Evolutionary conservation across 2,329 filamentous ascomycete species (phyloP).

Genomic region (Aspergillus felis): DNA sequence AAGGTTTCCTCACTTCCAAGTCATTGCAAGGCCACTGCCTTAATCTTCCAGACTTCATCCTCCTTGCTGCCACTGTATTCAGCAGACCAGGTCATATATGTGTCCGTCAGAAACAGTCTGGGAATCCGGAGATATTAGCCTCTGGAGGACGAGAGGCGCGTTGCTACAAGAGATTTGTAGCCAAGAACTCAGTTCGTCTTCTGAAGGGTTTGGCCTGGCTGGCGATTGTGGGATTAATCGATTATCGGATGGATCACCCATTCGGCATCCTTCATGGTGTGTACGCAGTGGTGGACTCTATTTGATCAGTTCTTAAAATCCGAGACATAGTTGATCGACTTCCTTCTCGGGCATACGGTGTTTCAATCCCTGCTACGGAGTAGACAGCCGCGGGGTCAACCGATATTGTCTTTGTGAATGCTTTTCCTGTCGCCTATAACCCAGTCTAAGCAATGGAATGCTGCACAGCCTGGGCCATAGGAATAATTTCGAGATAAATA

Average conservation of each 20-base stretch:
- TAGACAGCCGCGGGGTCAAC: background rate
- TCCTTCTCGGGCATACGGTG: background rate
- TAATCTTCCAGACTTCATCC: background rate
- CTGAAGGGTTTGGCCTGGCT: background rate
- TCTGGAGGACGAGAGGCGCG: conserved; percentile 8
- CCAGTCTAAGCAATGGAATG: background rate
- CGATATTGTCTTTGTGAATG: background rate
- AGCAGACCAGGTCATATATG: conserved; percentile 4
- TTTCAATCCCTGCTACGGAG: background rate
- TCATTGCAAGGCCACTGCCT: conserved; percentile 10
- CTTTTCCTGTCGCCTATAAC: background rate
- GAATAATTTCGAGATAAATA: too few species aligned
- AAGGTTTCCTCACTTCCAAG: conserved; percentile 33
- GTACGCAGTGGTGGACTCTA: too few species aligned
- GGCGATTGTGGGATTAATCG: background rate
- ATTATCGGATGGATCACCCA: background rate
- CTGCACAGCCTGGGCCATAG: background rate
- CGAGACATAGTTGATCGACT: background rate
- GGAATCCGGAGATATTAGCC: conserved; percentile 8
- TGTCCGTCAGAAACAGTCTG: conserved; percentile 1
- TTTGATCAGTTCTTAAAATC: too few species aligned
- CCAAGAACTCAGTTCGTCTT: conserved; percentile 1
- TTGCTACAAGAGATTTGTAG: background rate
- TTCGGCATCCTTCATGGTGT: too few species aligned
- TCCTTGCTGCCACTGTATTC: conserved; percentile 10